Evolutionary conservation across 208 protist species (phyloP), one percentile per base, ranked within the genome.

Genomic region (Balamuthia mandrillaris): DNA sequence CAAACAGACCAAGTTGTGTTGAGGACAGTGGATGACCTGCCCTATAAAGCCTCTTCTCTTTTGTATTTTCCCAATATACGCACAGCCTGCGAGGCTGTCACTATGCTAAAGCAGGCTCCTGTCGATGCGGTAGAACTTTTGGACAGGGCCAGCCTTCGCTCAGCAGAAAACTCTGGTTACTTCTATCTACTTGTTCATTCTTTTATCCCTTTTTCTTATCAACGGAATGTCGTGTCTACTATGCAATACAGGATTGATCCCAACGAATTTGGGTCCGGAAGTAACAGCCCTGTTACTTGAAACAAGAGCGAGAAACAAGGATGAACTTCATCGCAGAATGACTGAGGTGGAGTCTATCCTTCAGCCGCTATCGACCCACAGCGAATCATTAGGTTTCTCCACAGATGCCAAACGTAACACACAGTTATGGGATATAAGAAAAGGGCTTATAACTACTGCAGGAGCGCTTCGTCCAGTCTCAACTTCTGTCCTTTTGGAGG

Each of bases 111-210:
- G 37, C 33, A 56, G 52, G 60, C 49, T 0, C 49, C 39, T 49
- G 81, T 90, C 21, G 82, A 90, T 54, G 89, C 89, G 14, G 89
- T 89, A 14, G 89, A 91, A 81, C 58, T 91, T 27, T 77, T 88
- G 54, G 85, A 88, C 51, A 31, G 81, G 31, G 85, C 81, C 1
- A 58, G 49, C 35, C 56, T 87, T 21, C 27, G 33, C 2, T 72
- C 74, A 41, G 75, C 51, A 58, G 75, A 84, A 84, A 85, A 84
- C n/a, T 21, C n/a, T 77, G 24, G 49, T 56, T 21, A n/a, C n/a
- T n/a, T n/a, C n/a, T n/a, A n/a, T n/a, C n/a, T n/a, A n/a, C 61
- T 33, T 27, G 61, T 72, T 49, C 1, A n/a, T 29, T 5, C 44
- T 7, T 27, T 45, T 29, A 9, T 41, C 33, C 33, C 18, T 72